Conservation (phyloP, 148 eudicot genomes). For the Chenopodium quinoa region DNA sequence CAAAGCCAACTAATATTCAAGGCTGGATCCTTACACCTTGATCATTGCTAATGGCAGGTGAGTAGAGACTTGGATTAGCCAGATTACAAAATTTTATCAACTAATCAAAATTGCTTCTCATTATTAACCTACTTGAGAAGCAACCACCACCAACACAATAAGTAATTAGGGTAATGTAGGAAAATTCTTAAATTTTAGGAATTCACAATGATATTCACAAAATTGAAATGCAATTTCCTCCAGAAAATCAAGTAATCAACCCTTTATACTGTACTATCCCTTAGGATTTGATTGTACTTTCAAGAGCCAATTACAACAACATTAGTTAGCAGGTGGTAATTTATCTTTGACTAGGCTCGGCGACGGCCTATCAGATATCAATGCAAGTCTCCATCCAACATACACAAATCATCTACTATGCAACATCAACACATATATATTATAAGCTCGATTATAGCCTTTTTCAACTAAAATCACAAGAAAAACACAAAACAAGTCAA, state of each 20-base stretch:
- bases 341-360: neutral
- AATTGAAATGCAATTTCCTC: neutral
- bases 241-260: neutral
- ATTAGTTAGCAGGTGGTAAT: neutral
- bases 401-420: neutral
- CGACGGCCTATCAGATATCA: constrained; percentile 4
- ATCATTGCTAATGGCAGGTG: neutral
- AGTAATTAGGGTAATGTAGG: neutral
- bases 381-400: constrained; percentile 21
- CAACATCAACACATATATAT: neutral
- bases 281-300: neutral
- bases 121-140: neutral
- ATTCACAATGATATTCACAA: neutral
- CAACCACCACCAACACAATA: neutral
- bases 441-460: neutral
- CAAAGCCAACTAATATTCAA: neutral
- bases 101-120: neutral
- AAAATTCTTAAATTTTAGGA: too few species aligned
- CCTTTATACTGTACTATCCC: neutral
- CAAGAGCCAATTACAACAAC: constrained; percentile 4
- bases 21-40: neutral
- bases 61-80: neutral
- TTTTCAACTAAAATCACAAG: neutral
- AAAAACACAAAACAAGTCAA: neutral
- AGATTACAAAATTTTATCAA: neutral